Conservation (phyloP, 306 rosid species). For the Trifolium repens region DNA sequence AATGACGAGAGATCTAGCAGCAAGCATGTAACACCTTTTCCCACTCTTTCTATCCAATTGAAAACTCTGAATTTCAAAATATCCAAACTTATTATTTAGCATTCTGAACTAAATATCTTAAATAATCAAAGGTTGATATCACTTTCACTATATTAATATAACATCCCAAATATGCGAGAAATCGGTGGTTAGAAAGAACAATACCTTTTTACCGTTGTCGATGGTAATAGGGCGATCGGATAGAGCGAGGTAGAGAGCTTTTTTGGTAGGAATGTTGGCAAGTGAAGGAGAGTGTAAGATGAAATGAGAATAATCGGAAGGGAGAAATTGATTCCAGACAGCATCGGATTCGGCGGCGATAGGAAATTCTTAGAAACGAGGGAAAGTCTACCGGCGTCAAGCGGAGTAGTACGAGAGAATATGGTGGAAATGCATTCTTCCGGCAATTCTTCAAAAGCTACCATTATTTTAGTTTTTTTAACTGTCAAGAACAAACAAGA, state of each 20-base stretch:
- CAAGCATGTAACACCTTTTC: slow-evolving; percentile 50
- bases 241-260: slow-evolving; percentile 23
- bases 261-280: slow-evolving; percentile 9
- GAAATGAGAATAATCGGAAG: slow-evolving; percentile 31
- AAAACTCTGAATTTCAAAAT: slow-evolving; percentile 43
- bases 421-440: slow-evolving; percentile 34
- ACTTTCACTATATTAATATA: background rate
- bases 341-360: slow-evolving; percentile 33
- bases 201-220: slow-evolving; percentile 29
- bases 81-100: background rate
- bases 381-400: slow-evolving; percentile 8
- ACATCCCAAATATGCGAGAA: background rate
- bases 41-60: slow-evolving; percentile 49
- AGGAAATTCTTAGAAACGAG: slow-evolving; percentile 16
- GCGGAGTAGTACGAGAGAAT: slow-evolving; percentile 12
- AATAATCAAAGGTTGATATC: background rate
- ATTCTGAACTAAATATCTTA: background rate
- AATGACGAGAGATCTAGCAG: slow-evolving; percentile 39
- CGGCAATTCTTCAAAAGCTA: background rate
- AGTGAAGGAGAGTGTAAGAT: background rate
- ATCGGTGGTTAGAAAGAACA: background rate
- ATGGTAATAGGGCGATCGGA: slow-evolving; percentile 21
- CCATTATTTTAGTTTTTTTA: background rate
- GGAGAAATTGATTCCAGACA: slow-evolving; percentile 37
- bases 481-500: background rate